These are phyloP conservation scores for Exsudoporus frostii DNA, from an alignment of 768 basidiomycete species.

Conservation along the genomic window DNA sequence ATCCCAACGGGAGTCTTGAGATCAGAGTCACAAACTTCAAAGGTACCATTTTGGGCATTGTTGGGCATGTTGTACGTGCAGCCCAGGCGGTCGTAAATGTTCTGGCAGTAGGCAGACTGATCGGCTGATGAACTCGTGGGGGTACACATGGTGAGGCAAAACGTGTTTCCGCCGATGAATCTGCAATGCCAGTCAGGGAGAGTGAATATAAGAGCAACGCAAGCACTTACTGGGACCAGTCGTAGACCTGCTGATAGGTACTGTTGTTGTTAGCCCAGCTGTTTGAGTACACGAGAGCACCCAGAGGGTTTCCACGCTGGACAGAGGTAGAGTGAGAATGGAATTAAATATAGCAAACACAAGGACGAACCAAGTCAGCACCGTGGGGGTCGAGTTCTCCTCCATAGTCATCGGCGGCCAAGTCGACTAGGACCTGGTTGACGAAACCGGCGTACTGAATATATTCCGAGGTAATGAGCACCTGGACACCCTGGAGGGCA, in stretches of 20 bases:
- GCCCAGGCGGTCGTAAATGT: conserved; percentile 72
- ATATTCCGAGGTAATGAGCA: conserved; percentile 55
- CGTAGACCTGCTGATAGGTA: conserved; percentile 49
- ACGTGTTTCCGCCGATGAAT: conserved; percentile 62
- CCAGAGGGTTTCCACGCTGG: conserved; percentile 78
- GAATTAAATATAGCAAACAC: conserved; percentile 6
- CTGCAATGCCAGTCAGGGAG: conserved; percentile 15
- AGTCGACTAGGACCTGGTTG: conserved; percentile 57
- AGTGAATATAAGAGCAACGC: neutral
- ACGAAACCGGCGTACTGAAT: conserved; percentile 61
- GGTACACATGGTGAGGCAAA: conserved; percentile 75
- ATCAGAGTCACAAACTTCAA: conserved; percentile 65
- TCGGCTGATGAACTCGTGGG: conserved; percentile 39
- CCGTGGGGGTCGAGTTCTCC: conserved; percentile 80
- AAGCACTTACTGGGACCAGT: conserved; percentile 60
- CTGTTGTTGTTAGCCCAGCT: no score
- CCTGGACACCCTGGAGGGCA: conserved; percentile 62
- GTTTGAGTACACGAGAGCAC: conserved; percentile 67
- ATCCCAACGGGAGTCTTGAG: conserved; percentile 60
- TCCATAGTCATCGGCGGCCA: conserved; percentile 54
- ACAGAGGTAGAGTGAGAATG: conserved; percentile 4
- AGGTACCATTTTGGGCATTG: conserved; percentile 51
- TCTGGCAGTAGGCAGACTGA: conserved; percentile 56
- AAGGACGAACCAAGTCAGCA: conserved; percentile 51
- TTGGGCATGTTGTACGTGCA: conserved; percentile 73